Evolutionary conservation across 2,329 filamentous ascomycete species (phyloP).

Genomic region (Calonectria pteridis): DNA sequence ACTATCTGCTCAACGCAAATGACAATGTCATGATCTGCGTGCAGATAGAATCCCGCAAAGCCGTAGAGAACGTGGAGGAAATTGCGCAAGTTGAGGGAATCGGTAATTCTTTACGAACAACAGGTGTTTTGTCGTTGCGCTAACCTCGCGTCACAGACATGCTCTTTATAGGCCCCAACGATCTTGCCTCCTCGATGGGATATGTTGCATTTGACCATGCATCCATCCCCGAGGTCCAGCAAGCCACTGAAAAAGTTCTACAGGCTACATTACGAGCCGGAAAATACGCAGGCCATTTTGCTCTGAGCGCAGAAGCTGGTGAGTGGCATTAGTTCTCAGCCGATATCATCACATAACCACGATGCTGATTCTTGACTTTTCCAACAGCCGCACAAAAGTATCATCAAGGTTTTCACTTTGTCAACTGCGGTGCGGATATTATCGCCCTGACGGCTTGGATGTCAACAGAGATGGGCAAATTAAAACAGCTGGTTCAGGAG

Average conservation of each 20-base stretch:
- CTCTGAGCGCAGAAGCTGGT: constrained; percentile 43
- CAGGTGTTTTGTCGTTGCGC: background rate
- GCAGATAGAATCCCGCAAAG: constrained; percentile 32
- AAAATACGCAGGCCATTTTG: constrained; percentile 51
- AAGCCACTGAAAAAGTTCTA: constrained; percentile 42
- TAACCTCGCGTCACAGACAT: background rate
- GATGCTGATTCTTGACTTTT: background rate
- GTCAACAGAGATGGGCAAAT: constrained; percentile 46
- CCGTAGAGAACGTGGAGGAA: constrained; percentile 54
- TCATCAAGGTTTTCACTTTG: constrained; percentile 51
- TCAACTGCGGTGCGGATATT: constrained; percentile 54
- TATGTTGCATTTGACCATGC: constrained; percentile 50
- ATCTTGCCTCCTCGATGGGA: constrained; percentile 40
- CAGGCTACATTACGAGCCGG: constrained; percentile 46
- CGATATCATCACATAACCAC: background rate
- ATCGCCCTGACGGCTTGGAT: constrained; percentile 53
- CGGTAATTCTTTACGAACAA: background rate
- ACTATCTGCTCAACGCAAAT: constrained; percentile 43
- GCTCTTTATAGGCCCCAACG: constrained; percentile 30
- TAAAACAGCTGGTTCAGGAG: background rate
- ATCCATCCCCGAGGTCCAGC: constrained; percentile 45
- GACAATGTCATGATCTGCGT: constrained; percentile 41
- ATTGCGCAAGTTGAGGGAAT: constrained; percentile 51
- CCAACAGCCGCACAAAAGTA: constrained; percentile 36
- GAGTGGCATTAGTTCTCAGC: background rate